phyloP scores from a whole-genome alignment of 176 grass and related monocot genomes.

The Eragrostis nindensis region DNA sequence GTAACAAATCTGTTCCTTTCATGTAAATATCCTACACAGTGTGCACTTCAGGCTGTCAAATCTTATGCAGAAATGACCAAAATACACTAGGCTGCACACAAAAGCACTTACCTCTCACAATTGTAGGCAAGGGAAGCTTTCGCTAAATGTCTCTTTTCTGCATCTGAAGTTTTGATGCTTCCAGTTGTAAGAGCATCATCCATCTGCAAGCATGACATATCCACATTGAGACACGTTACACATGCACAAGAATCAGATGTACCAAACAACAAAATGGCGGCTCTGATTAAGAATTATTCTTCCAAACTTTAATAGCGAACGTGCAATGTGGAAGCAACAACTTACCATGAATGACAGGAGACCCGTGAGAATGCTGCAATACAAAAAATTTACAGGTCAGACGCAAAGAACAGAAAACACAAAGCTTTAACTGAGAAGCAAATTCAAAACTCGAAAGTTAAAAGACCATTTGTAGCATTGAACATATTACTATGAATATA shows the following conservation, averaged over 20 bases:
- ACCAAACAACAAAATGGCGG: conserved; percentile 1
- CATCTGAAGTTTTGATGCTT: conserved; percentile 88
- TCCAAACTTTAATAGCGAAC: background rate
- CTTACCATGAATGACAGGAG: conserved; percentile 99
- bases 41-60: background rate
- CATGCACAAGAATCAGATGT: conserved; percentile 3
- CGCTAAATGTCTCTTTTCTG: conserved; percentile 85
- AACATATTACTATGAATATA: background rate
- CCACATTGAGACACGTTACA: background rate
- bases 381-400: conserved; percentile 41
- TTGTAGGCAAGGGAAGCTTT: conserved; percentile 98
- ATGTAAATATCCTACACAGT: background rate
- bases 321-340: background rate
- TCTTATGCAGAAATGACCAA: background rate
- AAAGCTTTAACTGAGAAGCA: conserved; percentile 16
- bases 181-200: conserved; percentile 97
- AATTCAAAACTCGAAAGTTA: background rate
- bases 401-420: conserved; percentile 8
- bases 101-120: conserved; percentile 88
- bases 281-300: conserved; percentile 6
- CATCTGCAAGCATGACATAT: conserved; percentile 64
- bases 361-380: conserved; percentile 93
- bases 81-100: background rate
- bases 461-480: background rate
- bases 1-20: background rate